Percentiles rank a stretch among this genome's conserved stretches.
These are phyloP conservation scores for Cryptococcus neoformans DNA, from an alignment of 1,284 basidiomycete species.

Conservation along the genomic window DNA sequence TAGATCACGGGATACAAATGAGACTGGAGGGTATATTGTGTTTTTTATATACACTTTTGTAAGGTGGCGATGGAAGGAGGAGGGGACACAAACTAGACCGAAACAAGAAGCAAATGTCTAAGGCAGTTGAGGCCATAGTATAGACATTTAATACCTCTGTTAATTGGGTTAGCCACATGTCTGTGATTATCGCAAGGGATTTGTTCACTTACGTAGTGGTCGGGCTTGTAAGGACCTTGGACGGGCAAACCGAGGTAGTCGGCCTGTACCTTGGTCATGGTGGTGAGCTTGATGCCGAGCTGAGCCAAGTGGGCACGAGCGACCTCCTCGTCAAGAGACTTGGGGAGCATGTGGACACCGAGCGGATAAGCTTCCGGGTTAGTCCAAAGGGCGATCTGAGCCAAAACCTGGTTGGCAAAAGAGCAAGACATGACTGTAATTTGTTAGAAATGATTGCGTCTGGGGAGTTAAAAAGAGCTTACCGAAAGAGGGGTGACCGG, in stretches of 20 bases:
- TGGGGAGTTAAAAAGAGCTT: conserved; percentile 8
- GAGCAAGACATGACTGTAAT: conserved; percentile 89
- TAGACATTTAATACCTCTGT: conserved; percentile 31
- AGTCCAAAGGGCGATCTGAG: conserved; percentile 98
- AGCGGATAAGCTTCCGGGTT: conserved; percentile 76
- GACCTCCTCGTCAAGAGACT: conserved; percentile 98
- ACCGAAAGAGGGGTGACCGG: conserved; percentile 75
- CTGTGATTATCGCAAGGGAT: no score
- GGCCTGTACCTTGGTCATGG: conserved; percentile 72
- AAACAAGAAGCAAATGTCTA: conserved; percentile 8
- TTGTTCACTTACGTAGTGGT: conserved; percentile 57
- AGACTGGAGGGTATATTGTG: neutral
- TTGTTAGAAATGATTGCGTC: conserved; percentile 54
- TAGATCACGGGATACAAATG: neutral
- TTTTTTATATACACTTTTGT: neutral
- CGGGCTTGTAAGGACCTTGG: conserved; percentile 89
- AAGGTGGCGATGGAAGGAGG: no score
- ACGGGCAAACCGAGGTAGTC: conserved; percentile 89
- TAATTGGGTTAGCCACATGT: conserved; percentile 8
- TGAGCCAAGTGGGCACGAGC: conserved; percentile 90
- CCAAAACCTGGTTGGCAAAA: conserved; percentile 97
- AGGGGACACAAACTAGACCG: neutral
- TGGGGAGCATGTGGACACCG: conserved; percentile 95
- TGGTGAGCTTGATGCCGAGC: conserved; percentile 92
- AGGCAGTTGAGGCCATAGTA: conserved; percentile 31